These are phyloP conservation scores for Metschnikowia colocasiae DNA, from an alignment of 805 yeast species.

Conservation along the genomic window DNA sequence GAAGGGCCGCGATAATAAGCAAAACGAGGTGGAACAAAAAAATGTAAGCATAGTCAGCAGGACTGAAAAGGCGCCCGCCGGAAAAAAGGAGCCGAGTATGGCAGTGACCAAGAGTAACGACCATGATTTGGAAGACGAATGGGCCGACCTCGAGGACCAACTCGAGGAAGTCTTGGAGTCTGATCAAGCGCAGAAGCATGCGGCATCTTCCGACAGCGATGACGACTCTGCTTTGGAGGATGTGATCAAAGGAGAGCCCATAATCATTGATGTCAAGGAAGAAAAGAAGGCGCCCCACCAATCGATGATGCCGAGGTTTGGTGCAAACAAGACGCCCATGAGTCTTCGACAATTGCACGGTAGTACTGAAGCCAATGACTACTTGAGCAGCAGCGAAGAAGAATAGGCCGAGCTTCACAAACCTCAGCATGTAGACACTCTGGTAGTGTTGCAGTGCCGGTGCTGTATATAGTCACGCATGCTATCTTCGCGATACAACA, in stretches of 20 bases:
- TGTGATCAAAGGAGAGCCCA: constrained; percentile 23
- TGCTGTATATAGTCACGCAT: constrained; percentile 1
- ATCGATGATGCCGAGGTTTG: constrained; percentile 3
- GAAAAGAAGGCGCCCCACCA: constrained; percentile 13
- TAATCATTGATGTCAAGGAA: constrained; percentile 25
- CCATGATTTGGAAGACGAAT: constrained; percentile 36
- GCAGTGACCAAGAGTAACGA: constrained; percentile 5
- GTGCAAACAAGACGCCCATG: constrained; percentile 28
- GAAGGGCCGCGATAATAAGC: background rate
- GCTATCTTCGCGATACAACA: constrained; percentile 1
- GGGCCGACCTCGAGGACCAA: constrained; percentile 42
- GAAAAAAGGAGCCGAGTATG: background rate
- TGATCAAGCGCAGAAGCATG: constrained; percentile 10
- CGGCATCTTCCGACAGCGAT: constrained; percentile 18
- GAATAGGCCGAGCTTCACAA: constrained; percentile 15
- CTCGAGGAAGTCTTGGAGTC: constrained; percentile 38
- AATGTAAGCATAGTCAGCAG: background rate
- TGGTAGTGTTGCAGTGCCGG: constrained; percentile 2
- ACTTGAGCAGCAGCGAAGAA: constrained; percentile 33
- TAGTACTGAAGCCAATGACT: constrained; percentile 21
- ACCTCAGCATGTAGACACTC: constrained; percentile 1
- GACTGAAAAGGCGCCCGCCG: background rate
- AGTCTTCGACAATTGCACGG: constrained; percentile 39
- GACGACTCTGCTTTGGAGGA: constrained; percentile 24
- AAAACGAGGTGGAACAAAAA: background rate